A percentile compares a stretch with the other conserved stretches of the same genome.
Conservation (phyloP, 1,139 yeast genomes). For the Pichia sp. region DNA sequence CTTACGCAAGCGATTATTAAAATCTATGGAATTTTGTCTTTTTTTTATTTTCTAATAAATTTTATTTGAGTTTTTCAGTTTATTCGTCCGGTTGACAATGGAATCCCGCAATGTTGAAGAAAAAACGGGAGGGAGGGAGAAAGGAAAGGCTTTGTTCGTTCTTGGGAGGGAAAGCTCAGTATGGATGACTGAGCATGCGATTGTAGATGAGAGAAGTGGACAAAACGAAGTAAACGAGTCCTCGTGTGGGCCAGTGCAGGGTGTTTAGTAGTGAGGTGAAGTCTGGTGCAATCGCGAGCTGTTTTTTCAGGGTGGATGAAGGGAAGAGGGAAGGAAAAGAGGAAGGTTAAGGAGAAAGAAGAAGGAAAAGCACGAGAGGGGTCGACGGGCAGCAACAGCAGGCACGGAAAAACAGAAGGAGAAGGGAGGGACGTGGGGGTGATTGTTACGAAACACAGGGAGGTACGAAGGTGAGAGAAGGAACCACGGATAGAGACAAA, state of each 20-base stretch:
- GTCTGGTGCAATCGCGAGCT: background rate
- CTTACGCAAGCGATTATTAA: no score
- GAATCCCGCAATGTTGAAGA: no score
- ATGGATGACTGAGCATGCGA: background rate
- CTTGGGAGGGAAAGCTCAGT: no score
- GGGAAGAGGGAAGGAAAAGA: background rate
- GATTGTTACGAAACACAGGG: background rate
- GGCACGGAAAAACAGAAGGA: no score
- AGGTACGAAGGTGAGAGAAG: background rate
- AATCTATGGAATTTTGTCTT: no score
- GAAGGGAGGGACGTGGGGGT: no score
- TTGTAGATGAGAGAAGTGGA: background rate
- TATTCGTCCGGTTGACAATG: no score
- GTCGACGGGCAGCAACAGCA: no score
- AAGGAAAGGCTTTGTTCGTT: no score
- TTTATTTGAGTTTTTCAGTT: no score
- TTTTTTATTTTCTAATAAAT: no score
- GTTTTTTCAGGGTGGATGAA: background rate
- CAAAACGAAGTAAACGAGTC: background rate
- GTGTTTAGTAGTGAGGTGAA: background rate
- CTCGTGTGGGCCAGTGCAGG: background rate
- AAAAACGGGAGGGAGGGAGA: no score
- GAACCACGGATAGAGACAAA: background rate
- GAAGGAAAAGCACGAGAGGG: background rate
- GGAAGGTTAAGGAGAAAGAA: background rate